phyloP scores from a whole-genome alignment of 2,329 filamentous ascomycete species.

The Lasiodiplodia sp. region DNA sequence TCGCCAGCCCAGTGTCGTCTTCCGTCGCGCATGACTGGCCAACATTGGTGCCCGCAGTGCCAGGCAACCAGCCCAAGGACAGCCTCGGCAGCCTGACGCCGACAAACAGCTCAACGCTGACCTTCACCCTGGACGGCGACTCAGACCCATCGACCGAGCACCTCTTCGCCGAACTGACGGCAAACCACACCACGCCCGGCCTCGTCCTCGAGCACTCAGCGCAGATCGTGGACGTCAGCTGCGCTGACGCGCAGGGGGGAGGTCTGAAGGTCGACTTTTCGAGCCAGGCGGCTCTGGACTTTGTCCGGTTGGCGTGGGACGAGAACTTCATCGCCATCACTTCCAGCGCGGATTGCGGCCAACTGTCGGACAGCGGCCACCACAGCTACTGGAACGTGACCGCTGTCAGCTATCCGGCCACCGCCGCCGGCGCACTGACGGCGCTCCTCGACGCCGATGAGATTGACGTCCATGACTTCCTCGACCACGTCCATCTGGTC shows the following conservation, averaged over 20 bases:
- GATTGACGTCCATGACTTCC: neutral
- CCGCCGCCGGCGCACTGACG: too few species aligned
- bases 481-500: neutral
- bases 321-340: neutral
- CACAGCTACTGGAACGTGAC: neutral
- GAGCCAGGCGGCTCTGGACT: neutral
- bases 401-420: neutral
- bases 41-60: too few species aligned
- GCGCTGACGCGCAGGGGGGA: neutral
- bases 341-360: neutral
- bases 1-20: too few species aligned
- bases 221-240: neutral
- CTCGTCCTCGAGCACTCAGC: neutral
- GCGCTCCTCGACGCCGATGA: neutral
- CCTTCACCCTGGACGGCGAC: too few species aligned
- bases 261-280: neutral
- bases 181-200: neutral
- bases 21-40: too few species aligned
- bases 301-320: neutral
- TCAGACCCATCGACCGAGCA: neutral
- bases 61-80: too few species aligned
- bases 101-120: too few species aligned
- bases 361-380: neutral
- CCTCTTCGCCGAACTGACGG: neutral
- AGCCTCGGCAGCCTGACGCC: too few species aligned